These are phyloP conservation scores for Trichaptum fuscoviolaceum DNA, from an alignment of 768 basidiomycete species.

Conservation along the genomic window DNA sequence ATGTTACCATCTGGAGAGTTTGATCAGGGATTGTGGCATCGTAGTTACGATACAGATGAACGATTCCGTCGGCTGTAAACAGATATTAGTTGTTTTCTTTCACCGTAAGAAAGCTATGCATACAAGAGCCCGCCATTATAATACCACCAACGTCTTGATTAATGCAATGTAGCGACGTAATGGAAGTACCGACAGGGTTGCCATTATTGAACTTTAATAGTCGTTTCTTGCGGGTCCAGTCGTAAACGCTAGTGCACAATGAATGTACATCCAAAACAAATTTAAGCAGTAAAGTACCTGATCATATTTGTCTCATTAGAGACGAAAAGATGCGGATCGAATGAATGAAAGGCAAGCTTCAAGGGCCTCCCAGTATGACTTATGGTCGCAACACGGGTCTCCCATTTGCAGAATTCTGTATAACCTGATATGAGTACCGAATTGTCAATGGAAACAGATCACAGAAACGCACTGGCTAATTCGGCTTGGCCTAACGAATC, in stretches of 20 bases:
- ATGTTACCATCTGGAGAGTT: constrained; percentile 86
- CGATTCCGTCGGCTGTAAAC: constrained; percentile 76
- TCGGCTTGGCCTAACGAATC: constrained; percentile 67
- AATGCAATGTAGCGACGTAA: constrained; percentile 87
- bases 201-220: constrained; percentile 87
- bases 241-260: constrained; percentile 67
- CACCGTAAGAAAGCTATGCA: constrained; percentile 17
- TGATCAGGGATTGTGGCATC: constrained; percentile 60
- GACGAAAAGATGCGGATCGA: constrained; percentile 81
- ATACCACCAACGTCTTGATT: constrained; percentile 95
- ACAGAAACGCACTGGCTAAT: constrained; percentile 57
- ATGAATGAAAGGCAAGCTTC: constrained; percentile 87
- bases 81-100: constrained; percentile 5
- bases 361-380: constrained; percentile 56
- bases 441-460: neutral
- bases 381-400: constrained; percentile 62
- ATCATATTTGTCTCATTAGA: constrained; percentile 85
- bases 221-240: constrained; percentile 80
- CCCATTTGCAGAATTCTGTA: constrained; percentile 64
- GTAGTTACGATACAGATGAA: constrained; percentile 91
- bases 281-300: constrained; percentile 43
- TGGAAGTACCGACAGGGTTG: constrained; percentile 72
- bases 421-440: constrained; percentile 10
- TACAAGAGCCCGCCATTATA: constrained; percentile 82
- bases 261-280: neutral